Percentiles rank a stretch among this genome's conserved stretches.
phyloP scores from a whole-genome alignment of 345 rosid genomes.

The Salix caprea region DNA sequence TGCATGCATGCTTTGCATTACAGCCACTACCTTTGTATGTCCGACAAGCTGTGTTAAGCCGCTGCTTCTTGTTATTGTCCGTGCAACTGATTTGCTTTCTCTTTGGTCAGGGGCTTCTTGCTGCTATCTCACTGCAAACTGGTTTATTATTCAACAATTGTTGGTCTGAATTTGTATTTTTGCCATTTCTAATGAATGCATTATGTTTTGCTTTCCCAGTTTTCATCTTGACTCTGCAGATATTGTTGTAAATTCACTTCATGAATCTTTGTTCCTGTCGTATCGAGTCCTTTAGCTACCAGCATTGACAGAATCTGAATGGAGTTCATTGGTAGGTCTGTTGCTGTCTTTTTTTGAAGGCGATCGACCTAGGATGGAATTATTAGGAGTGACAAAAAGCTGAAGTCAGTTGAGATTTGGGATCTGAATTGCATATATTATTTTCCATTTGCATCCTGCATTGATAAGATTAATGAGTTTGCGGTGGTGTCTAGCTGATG shows the following conservation, averaged over 20 bases:
- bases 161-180: not conserved
- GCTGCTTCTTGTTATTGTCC: no score
- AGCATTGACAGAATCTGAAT: not conserved
- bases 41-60: no score
- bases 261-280: not conserved
- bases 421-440: not conserved
- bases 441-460: not conserved
- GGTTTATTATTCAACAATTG: not conserved
- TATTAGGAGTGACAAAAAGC: not conserved
- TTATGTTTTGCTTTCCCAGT: not conserved
- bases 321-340: not conserved
- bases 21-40: no score
- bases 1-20: no score
- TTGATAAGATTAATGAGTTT: not conserved
- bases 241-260: not conserved
- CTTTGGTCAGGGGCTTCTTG: not conserved
- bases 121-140: not conserved
- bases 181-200: not conserved
- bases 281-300: not conserved
- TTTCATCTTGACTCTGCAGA: not conserved
- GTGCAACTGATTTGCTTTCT: not conserved
- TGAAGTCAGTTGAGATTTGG: not conserved
- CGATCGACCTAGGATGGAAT: not conserved
- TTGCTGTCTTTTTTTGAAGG: not conserved
- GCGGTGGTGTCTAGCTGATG: not conserved